These are phyloP conservation scores for Diaporthe sp. DNA, from an alignment of 2,329 filamentous ascomycete genomes.

Conservation along the genomic window DNA sequence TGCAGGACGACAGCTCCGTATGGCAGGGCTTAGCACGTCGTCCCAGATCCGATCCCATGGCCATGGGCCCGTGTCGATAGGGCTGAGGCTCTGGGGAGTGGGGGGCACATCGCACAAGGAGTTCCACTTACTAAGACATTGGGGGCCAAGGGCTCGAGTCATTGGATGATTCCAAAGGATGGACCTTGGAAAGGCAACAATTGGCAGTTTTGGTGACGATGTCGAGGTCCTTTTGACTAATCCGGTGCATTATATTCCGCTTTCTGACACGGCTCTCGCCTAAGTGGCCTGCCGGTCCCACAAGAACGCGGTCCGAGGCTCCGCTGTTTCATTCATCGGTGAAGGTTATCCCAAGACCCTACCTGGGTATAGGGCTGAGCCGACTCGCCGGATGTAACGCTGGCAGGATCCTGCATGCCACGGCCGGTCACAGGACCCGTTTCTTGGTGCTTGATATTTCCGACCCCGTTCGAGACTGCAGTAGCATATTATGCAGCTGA, in stretches of 20 bases:
- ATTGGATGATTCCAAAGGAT: conserved; percentile 20
- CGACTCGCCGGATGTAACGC: conserved; percentile 28
- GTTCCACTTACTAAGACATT: conserved; percentile 14
- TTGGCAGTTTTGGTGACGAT: neutral
- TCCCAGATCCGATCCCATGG: neutral
- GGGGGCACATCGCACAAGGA: neutral
- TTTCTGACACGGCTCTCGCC: neutral
- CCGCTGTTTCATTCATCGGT: conserved; percentile 30
- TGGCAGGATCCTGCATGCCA: conserved; percentile 2
- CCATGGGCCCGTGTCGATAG: neutral
- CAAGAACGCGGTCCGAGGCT: conserved; percentile 7
- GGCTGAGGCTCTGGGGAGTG: conserved; percentile 24
- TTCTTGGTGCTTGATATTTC: conserved; percentile 11
- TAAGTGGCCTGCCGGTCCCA: neutral
- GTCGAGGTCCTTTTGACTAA: conserved; percentile 10
- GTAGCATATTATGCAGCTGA: conserved; percentile 32
- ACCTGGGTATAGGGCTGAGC: conserved; percentile 20
- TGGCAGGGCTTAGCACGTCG: conserved; percentile 2
- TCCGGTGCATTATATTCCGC: neutral
- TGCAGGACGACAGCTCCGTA: conserved; percentile 1
- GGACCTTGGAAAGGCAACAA: neutral
- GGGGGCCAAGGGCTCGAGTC: conserved; percentile 1
- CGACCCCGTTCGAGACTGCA: conserved; percentile 7
- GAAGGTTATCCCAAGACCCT: conserved; percentile 4
- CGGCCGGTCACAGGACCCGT: conserved; percentile 19